These are phyloP conservation scores for Heritiera littoralis DNA, from an alignment of 345 rosid species.

Conservation along the genomic window DNA sequence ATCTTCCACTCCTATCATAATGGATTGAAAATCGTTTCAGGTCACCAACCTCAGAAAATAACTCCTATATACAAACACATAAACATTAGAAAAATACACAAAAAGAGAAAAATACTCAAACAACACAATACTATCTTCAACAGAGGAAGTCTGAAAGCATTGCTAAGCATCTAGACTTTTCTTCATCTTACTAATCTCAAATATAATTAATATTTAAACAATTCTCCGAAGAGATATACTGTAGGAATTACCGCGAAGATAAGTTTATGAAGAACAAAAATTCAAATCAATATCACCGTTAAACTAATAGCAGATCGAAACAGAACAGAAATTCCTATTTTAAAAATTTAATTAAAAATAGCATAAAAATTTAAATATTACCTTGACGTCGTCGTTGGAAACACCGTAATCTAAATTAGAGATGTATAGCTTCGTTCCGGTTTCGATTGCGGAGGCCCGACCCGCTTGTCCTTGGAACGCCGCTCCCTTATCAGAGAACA, in stretches of 20 bases:
- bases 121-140: background rate
- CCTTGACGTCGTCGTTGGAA: slow-evolving; percentile 95
- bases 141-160: background rate
- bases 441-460: slow-evolving; percentile 68
- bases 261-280: background rate
- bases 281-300: background rate
- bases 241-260: background rate
- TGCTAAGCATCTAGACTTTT: background rate
- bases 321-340: background rate
- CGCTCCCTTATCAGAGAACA: slow-evolving; percentile 56
- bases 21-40: slow-evolving; percentile 79
- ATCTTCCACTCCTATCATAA: slow-evolving; percentile 94
- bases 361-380: background rate
- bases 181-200: background rate
- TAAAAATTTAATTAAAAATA: background rate
- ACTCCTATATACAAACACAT: slow-evolving; percentile 49
- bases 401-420: slow-evolving; percentile 94
- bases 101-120: no score
- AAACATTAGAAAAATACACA: background rate
- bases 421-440: slow-evolving; percentile 91
- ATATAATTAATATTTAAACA: background rate
- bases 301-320: background rate
- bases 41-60: slow-evolving; percentile 92
- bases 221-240: background rate
- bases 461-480: slow-evolving; percentile 47